Evolutionary conservation across 179 eudicot genomes (phyloP).

Genomic region (Corrigiola litoralis): DNA sequence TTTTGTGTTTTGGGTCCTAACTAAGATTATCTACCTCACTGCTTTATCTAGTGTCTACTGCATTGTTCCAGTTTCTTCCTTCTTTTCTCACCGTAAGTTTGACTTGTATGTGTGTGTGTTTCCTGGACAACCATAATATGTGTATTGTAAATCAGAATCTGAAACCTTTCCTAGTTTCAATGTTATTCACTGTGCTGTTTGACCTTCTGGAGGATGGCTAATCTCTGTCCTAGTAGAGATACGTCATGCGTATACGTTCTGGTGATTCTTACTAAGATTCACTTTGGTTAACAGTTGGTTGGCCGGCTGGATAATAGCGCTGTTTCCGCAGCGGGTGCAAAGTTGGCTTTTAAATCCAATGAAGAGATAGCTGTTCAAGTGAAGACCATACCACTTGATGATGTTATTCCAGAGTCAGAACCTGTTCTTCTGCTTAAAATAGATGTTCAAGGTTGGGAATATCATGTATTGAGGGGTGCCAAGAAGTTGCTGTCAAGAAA

Average conservation of each 20-base stretch:
- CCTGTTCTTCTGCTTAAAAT: constrained; percentile 73
- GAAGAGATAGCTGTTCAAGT: constrained; percentile 81
- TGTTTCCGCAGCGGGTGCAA: constrained; percentile 85
- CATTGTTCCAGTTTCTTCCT: too few species aligned
- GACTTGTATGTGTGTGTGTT: too few species aligned
- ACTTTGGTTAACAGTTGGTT: constrained; percentile 53
- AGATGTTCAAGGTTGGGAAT: constrained; percentile 99
- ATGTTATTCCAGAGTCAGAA: constrained; percentile 56
- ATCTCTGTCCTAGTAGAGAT: too few species aligned
- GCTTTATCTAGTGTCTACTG: too few species aligned
- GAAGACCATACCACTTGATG: constrained; percentile 69
- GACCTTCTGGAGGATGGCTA: background rate
- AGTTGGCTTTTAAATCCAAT: constrained; percentile 88
- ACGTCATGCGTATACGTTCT: background rate
- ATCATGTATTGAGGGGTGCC: constrained; percentile 90
- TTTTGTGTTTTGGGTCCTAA: too few species aligned
- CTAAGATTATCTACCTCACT: too few species aligned
- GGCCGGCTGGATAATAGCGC: constrained; percentile 97
- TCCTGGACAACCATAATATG: background rate
- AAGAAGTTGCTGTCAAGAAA: constrained; percentile 71
- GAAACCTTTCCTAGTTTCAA: background rate
- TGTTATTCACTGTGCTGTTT: background rate
- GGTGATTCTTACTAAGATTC: background rate
- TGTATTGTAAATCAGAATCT: background rate
- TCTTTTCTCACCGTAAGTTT: too few species aligned